Conservation (phyloP, 1,139 yeast genomes). For the Zygoascus sp. region DNA sequence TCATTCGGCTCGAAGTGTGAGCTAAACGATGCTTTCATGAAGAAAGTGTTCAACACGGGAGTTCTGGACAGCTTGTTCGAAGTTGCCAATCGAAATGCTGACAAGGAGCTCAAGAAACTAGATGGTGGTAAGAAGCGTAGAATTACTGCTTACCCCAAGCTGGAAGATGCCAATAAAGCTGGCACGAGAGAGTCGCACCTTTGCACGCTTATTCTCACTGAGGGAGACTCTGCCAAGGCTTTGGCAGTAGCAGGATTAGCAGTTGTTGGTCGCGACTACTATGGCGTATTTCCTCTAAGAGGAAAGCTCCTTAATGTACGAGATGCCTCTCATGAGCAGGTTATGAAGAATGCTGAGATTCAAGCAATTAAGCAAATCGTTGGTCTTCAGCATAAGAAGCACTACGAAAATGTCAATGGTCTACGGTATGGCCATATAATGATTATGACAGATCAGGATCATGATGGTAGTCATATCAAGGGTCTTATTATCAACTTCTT, state of each 20-base stretch:
- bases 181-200: constrained; percentile 90
- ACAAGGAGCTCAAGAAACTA: constrained; percentile 80
- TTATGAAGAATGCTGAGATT: constrained; percentile 87
- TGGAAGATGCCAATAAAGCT: constrained; percentile 95
- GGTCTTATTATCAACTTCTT: constrained; percentile 91
- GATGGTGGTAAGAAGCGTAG: constrained; percentile 91
- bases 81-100: constrained; percentile 83
- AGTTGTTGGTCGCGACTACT: constrained; percentile 92
- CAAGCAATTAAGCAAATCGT: constrained; percentile 93
- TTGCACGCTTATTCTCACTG: constrained; percentile 90
- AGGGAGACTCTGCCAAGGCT: constrained; percentile 95
- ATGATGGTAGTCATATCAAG: constrained; percentile 97
- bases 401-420: constrained; percentile 66
- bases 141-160: constrained; percentile 82
- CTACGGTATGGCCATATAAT: constrained; percentile 93
- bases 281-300: constrained; percentile 92
- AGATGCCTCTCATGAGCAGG: constrained; percentile 93
- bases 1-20: constrained; percentile 85
- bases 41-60: constrained; percentile 69
- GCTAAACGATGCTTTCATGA: constrained; percentile 71
- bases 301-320: constrained; percentile 94
- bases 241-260: constrained; percentile 92
- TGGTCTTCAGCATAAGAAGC: constrained; percentile 91
- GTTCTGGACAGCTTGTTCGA: constrained; percentile 77
- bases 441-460: constrained; percentile 99